These are phyloP conservation scores for Spathaspora sp. DNA, from an alignment of 805 yeast species.

Conservation along the genomic window DNA sequence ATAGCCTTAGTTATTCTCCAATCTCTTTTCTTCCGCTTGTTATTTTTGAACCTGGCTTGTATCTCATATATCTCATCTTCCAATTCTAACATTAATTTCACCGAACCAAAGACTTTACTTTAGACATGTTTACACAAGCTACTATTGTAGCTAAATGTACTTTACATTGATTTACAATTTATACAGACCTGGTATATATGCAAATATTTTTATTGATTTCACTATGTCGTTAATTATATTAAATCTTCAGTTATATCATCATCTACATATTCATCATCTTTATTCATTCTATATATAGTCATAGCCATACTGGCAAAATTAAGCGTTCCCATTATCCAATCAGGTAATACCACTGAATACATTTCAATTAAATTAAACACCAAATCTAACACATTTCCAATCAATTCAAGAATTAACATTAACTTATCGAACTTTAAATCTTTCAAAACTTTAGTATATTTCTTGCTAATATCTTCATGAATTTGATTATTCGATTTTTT, in stretches of 20 bases:
- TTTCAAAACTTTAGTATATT: slow-evolving; percentile 36
- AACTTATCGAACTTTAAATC: slow-evolving; percentile 40
- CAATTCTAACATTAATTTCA: no score
- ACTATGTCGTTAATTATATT: slow-evolving; percentile 14
- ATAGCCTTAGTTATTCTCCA: no score
- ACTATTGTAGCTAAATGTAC: no score
- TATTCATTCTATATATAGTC: slow-evolving; percentile 48
- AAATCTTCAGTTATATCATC: slow-evolving; percentile 41
- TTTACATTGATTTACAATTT: no score
- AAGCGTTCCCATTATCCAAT: slow-evolving; percentile 39
- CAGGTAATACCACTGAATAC: slow-evolving; percentile 32
- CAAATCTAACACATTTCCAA: slow-evolving; percentile 41
- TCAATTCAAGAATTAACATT: slow-evolving; percentile 37
- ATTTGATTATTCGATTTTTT: slow-evolving; percentile 15
- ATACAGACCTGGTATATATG: no score
- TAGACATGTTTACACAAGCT: no score
- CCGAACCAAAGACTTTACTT: no score
- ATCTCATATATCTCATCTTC: no score
- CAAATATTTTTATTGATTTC: no score
- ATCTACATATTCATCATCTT: slow-evolving; percentile 43
- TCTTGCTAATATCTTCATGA: slow-evolving; percentile 24
- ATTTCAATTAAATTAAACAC: slow-evolving; percentile 38
- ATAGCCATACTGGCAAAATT: slow-evolving; percentile 41
- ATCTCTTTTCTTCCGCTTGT: no score
- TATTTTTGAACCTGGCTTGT: no score